A percentile compares a stretch with the other conserved stretches of the same genome.
Conservation (phyloP, 805 yeast species). For the Pichia manshurica region DNA sequence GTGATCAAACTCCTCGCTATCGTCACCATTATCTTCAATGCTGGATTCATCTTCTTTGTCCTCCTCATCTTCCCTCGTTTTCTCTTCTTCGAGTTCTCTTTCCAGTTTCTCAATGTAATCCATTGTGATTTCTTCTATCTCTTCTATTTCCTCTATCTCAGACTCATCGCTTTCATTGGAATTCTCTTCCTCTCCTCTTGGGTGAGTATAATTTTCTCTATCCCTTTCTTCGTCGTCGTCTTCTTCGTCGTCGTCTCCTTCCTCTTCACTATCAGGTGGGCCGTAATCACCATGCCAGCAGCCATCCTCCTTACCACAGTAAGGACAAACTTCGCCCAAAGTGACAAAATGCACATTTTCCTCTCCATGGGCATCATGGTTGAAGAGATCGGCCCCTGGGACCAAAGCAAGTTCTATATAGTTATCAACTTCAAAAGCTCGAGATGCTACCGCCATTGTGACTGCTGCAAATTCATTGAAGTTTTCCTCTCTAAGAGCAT, state of each 20-base stretch:
- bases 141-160: conserved; percentile 24
- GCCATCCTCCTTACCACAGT: conserved; percentile 29
- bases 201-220: conserved; percentile 9
- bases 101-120: conserved; percentile 1
- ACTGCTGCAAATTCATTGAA: conserved; percentile 49
- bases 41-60: conserved; percentile 20
- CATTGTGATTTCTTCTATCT: conserved; percentile 16
- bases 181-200: conserved; percentile 15
- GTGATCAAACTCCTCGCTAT: conserved; percentile 19
- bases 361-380: conserved; percentile 49
- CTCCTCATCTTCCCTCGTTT: conserved; percentile 21
- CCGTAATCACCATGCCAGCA: conserved; percentile 30
- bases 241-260: conserved; percentile 26
- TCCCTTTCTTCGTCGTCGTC: conserved; percentile 21
- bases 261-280: conserved; percentile 28
- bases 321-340: conserved; percentile 32
- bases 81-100: conserved; percentile 1
- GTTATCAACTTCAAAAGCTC: conserved; percentile 78
- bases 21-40: conserved; percentile 19
- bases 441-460: conserved; percentile 58
- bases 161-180: conserved; percentile 15
- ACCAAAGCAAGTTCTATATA: conserved; percentile 73
- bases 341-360: conserved; percentile 69
- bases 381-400: conserved; percentile 88
- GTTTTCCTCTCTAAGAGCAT: conserved; percentile 11